Base-by-base conservation (phyloP, 2,329 filamentous ascomycete genomes). In the Sordariomycetes sp. region DNA sequence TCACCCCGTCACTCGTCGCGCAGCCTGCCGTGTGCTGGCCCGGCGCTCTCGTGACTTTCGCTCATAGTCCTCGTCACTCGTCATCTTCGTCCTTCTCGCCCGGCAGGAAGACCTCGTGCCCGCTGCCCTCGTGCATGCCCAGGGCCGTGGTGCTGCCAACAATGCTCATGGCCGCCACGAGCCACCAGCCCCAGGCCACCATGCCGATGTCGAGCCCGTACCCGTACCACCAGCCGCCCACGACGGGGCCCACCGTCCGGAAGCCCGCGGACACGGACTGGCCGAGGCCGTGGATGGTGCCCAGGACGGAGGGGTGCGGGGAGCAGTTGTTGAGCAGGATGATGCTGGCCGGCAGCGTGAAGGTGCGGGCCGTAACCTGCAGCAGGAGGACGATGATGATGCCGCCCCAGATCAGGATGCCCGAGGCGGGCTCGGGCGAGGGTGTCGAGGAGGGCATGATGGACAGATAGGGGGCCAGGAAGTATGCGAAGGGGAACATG, bases 361-460 rank as follows among this genome's bases (percentile, higher is more conserved):
- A 86, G 0, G 84, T 90, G 19, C 83, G 68, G 0, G 79, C 82
- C 4, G 79, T 64, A 12, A 86, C 82, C 49, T 88, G 83, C 8
- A 86, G 51, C 12, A 75, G 64, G 2, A 85, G 63, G 2, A 85
- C 76, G 3, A 72, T 48, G 0, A 68, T 63, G 38, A 84, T 77
- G 12, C 70, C 70, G 2, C 68, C 55, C 79, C 75, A 84, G 21
- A 81, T 59, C 36, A 64, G 54, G 16, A 64, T 40, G 1, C 70
- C 70, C 1, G 62, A 63, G 0, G 68, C 63, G 0, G 68, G 63
- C 9, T 49, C 51, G 0, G 64, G 60, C 0, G 64, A 43, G 3
- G 56, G 47, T 25, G 64, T 46, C 33, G 59, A 39, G 4, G 72
- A 71, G 0, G 78, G 79, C 0, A 83, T 53, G 11, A 83, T 58